These are phyloP conservation scores for Boletus rubroflammeus DNA, from an alignment of 768 basidiomycete genomes.

Conservation along the genomic window DNA sequence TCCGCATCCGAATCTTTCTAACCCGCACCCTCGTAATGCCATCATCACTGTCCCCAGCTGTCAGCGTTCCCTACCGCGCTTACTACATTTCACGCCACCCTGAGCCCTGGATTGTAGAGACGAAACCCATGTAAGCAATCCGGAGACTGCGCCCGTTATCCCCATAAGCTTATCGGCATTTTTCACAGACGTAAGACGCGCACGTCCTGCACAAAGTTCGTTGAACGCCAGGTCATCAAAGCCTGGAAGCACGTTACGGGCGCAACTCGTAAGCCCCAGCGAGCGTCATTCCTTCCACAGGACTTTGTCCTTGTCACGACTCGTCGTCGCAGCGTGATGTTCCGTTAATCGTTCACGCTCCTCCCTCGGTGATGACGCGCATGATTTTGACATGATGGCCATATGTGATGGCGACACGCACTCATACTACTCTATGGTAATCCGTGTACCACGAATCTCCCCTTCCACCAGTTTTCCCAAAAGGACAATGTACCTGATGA, in stretches of 20 bases:
- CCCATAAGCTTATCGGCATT: not conserved
- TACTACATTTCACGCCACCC: constrained; percentile 10
- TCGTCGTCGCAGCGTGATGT: constrained; percentile 50
- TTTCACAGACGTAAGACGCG: constrained; percentile 21
- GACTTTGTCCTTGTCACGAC: constrained; percentile 62
- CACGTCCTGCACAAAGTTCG: constrained; percentile 39
- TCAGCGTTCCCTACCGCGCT: constrained; percentile 10
- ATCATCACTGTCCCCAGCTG: constrained; percentile 3
- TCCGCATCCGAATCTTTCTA: not conserved
- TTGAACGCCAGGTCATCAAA: constrained; percentile 57
- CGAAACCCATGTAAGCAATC: constrained; percentile 22
- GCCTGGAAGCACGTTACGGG: constrained; percentile 62
- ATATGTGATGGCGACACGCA: constrained; percentile 16
- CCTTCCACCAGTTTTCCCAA: not conserved
- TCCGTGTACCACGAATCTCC: not conserved
- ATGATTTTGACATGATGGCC: constrained; percentile 12
- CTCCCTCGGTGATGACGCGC: not conserved
- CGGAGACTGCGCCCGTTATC: not conserved
- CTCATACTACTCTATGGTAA: not conserved
- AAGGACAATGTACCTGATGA: constrained; percentile 6
- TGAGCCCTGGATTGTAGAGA: constrained; percentile 28
- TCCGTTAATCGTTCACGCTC: constrained; percentile 22
- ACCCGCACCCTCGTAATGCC: constrained; percentile 2
- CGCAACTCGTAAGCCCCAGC: constrained; percentile 47
- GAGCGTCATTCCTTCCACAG: constrained; percentile 50